Evolutionary conservation across 78 protist species (phyloP).

Genomic region (Dictyostelium citrinum): DNA sequence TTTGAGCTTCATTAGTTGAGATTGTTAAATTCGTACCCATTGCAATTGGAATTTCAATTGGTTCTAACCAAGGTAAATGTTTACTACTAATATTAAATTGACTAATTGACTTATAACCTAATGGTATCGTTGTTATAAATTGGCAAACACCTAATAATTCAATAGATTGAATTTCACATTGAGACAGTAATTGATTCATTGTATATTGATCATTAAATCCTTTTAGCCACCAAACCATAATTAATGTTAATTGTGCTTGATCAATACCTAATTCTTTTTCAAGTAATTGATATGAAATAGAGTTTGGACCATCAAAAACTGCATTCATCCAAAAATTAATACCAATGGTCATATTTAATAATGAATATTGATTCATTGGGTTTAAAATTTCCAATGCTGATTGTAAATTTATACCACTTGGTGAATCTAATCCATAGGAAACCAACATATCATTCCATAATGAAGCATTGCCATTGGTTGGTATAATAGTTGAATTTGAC

Average conservation of each 20-base stretch:
- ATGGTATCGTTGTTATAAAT: background rate
- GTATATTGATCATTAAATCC: background rate
- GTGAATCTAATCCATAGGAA: background rate
- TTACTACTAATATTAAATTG: too few species aligned
- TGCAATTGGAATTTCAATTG: background rate
- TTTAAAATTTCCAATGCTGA: background rate
- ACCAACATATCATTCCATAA: slow-evolving; percentile 22
- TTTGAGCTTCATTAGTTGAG: background rate
- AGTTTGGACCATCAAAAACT: background rate
- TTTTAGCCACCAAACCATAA: background rate
- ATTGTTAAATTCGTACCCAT: background rate
- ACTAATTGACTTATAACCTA: background rate
- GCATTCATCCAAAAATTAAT: background rate
- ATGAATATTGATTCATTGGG: background rate
- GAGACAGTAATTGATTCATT: background rate
- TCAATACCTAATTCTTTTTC: background rate
- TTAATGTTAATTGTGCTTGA: background rate
- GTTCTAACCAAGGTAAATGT: background rate
- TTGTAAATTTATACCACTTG: background rate
- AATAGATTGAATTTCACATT: background rate
- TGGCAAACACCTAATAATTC: slow-evolving; percentile 12
- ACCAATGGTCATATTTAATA: background rate
- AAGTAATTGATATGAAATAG: background rate
- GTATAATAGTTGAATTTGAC: slow-evolving; percentile 19
- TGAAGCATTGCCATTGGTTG: background rate